A percentile compares a stretch with the other conserved stretches of the same genome.
Conservation (phyloP, 129 eudicot genomes). For the Chrysanthemum makinoi region DNA sequence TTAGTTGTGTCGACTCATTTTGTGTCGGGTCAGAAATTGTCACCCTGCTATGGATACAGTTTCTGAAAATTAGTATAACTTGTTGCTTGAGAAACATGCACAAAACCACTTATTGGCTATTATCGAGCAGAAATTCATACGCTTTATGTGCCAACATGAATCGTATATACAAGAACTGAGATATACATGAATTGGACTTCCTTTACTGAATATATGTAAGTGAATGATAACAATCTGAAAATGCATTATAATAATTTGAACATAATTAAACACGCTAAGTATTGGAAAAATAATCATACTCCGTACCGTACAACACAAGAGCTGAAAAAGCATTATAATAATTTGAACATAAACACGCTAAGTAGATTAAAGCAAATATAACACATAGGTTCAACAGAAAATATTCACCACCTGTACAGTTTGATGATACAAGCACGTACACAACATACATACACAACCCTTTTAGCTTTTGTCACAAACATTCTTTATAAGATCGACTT, state of each 20-base stretch:
- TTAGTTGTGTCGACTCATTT: too few species aligned
- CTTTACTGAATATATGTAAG: too few species aligned
- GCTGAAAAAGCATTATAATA: not conserved
- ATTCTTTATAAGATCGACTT: not conserved
- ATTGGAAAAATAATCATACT: not conserved
- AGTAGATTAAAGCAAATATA: not conserved
- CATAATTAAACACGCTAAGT: not conserved
- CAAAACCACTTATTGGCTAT: too few species aligned
- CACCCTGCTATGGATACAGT: too few species aligned
- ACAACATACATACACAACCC: not conserved
- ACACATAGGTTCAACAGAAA: conserved; percentile 15
- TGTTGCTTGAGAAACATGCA: too few species aligned
- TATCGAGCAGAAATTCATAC: too few species aligned
- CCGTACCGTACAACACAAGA: not conserved
- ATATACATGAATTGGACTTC: too few species aligned
- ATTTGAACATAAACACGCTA: conserved; percentile 1
- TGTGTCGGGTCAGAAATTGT: too few species aligned
- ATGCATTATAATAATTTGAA: not conserved
- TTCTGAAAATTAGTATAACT: too few species aligned
- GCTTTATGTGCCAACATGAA: too few species aligned
- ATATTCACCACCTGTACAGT: conserved; percentile 5
- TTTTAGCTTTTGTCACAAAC: not conserved
- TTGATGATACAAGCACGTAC: not conserved
- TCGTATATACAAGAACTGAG: too few species aligned
- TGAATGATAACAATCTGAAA: not conserved